Base-by-base conservation (phyloP, 805 yeast species). In the Candida oleophila region DNA sequence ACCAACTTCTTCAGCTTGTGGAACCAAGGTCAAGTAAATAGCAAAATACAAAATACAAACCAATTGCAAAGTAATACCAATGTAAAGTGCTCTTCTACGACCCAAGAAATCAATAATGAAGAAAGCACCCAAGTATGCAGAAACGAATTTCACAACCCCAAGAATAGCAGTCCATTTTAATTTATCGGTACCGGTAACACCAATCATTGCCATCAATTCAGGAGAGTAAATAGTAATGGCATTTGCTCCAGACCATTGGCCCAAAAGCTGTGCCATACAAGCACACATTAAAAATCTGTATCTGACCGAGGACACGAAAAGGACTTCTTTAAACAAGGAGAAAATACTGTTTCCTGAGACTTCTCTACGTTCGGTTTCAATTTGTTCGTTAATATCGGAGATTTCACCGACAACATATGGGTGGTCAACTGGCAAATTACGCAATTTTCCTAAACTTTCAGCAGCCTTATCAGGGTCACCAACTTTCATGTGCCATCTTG, bases 191-290 rank as follows among this genome's bases (percentile, higher is more conserved):
- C 74, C 75, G 8, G 57, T 55, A 41, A 68, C 64, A 35, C 83
- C 82, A 38, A 68, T 71, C 49, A 76, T 60, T 3, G 69, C 67
- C 49, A 77, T 72, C 39, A 79, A 60, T 43, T 74, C 76, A 2
- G 82, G 77, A 35, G 82, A 77, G 51, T 79, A 80, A 42, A 78
- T 76, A 2, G 83, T 78, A 34, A 80, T 63, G 4, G 81, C 74
- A 51, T 70, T 73, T 4, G 82, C 77, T 43, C 82, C 82, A 22
- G 78, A 69, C 82, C 82, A 80, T 60, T 79, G 83, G 25, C 75
- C 74, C 36, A 78, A 61, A 8, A 78, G 32, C 58, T 77, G 83
- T 32, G 72, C 66, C 45, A 58, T 47, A 18, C 69, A 48, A 30
- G 75, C 71, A 30, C 78, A 50, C 5, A 64, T 50, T 42, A 78